phyloP scores from a whole-genome alignment of 2,329 filamentous ascomycete species.

The Ilyonectria destructans region DNA sequence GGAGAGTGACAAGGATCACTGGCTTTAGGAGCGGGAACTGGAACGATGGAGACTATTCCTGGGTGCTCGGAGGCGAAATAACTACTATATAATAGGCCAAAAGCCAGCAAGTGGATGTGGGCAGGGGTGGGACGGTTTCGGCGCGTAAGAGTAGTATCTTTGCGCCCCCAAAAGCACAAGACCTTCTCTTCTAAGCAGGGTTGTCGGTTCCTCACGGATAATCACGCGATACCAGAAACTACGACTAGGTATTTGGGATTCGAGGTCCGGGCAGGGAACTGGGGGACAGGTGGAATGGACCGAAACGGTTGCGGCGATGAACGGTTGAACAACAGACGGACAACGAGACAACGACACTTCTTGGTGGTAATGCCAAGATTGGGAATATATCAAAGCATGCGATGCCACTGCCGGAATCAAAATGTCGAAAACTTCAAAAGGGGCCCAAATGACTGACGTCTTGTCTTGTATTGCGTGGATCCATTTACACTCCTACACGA shows the following conservation, averaged over 20 bases:
- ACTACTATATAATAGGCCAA: constrained; percentile 20
- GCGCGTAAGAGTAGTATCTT: constrained; percentile 19
- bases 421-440: neutral
- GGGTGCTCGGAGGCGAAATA: constrained; percentile 14
- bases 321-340: neutral
- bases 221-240: neutral
- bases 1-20: neutral
- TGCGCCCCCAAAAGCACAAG: neutral
- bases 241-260: neutral
- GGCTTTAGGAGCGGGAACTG: constrained; percentile 20
- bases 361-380: too few relatives aligned
- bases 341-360: too few relatives aligned
- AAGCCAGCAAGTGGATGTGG: constrained; percentile 21
- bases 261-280: neutral
- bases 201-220: neutral
- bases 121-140: constrained; percentile 13
- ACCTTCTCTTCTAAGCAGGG: neutral
- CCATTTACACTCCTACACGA: constrained; percentile 22
- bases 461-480: neutral
- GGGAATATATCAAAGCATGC: too few relatives aligned
- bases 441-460: neutral
- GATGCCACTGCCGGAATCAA: neutral
- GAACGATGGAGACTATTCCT: neutral
- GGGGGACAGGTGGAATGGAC: neutral
- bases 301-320: too few relatives aligned